Conservation (phyloP, 139 green algal species). For the Micromonas pusilla region DNA sequence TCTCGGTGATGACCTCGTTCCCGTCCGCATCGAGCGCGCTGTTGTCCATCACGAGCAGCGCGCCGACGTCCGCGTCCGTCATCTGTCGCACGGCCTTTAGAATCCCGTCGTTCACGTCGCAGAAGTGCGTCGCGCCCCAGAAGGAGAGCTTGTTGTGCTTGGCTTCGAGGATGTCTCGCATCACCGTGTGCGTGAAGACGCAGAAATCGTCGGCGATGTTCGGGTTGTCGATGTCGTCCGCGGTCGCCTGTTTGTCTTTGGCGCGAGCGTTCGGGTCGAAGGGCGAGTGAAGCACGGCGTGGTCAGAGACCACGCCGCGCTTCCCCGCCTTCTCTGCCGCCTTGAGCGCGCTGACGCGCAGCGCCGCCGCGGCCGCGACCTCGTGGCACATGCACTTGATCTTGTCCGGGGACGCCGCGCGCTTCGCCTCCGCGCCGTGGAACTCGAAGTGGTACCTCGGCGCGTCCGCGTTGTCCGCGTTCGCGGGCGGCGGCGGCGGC, state of each 20-base stretch:
- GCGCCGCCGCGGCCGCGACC: background rate
- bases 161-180: background rate
- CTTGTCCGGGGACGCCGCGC: background rate
- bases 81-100: conserved; percentile 1
- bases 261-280: too few species aligned
- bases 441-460: background rate
- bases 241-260: background rate
- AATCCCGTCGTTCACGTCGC: background rate
- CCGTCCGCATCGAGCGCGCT: background rate
- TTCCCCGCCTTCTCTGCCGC: too few species aligned
- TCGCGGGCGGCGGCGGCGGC: background rate
- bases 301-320: too few species aligned
- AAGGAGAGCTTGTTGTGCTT: background rate
- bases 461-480: background rate
- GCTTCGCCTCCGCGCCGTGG: background rate
- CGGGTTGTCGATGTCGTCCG: background rate
- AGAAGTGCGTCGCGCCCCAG: background rate
- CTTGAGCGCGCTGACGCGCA: too few species aligned
- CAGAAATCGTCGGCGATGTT: background rate
- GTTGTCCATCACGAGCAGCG: conserved; percentile 12
- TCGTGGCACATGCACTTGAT: background rate
- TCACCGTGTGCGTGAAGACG: background rate
- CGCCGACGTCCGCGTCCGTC: background rate
- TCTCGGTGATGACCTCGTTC: background rate
- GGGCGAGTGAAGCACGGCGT: too few species aligned